These are phyloP conservation scores for Rugosomyces carneus DNA, from an alignment of 1,284 basidiomycete genomes.

Conservation along the genomic window DNA sequence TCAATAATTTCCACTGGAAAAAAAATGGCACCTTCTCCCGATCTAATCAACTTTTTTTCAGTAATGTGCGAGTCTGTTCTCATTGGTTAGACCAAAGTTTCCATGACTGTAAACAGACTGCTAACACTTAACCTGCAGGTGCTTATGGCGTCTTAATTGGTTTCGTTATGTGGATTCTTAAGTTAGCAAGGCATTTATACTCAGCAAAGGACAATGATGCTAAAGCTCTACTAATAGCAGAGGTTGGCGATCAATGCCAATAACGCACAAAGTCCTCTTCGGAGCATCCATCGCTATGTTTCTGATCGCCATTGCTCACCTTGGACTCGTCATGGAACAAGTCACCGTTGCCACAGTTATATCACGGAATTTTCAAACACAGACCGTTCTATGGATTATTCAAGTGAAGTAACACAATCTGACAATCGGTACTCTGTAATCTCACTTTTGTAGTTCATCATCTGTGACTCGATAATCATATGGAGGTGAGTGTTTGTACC, in stretches of 20 bases:
- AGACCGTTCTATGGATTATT: conserved; percentile 11
- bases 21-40: conserved; percentile 10
- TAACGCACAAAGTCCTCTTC: conserved; percentile 13
- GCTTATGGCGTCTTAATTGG: conserved; percentile 10
- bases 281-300: conserved; percentile 15
- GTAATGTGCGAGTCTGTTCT: conserved; percentile 18
- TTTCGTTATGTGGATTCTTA: conserved; percentile 5
- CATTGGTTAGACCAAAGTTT: conserved; percentile 7
- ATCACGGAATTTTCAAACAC: conserved; percentile 11
- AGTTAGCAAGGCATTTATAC: background rate
- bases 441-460: conserved; percentile 12
- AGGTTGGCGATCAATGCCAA: conserved; percentile 6
- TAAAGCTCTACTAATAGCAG: conserved; percentile 3
- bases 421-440: background rate
- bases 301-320: conserved; percentile 14
- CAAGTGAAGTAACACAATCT: conserved; percentile 9
- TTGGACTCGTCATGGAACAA: conserved; percentile 16
- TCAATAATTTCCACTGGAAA: background rate
- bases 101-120: background rate
- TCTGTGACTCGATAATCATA: conserved; percentile 16
- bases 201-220: background rate
- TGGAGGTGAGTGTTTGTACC: conserved; percentile 13
- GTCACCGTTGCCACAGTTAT: conserved; percentile 6
- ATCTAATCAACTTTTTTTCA: conserved; percentile 11
- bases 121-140: background rate